Percentiles rank a stretch among this genome's conserved stretches.
These are phyloP conservation scores for Colletotrichum abscissum DNA, from an alignment of 2,329 filamentous ascomycete genomes.

Conservation along the genomic window DNA sequence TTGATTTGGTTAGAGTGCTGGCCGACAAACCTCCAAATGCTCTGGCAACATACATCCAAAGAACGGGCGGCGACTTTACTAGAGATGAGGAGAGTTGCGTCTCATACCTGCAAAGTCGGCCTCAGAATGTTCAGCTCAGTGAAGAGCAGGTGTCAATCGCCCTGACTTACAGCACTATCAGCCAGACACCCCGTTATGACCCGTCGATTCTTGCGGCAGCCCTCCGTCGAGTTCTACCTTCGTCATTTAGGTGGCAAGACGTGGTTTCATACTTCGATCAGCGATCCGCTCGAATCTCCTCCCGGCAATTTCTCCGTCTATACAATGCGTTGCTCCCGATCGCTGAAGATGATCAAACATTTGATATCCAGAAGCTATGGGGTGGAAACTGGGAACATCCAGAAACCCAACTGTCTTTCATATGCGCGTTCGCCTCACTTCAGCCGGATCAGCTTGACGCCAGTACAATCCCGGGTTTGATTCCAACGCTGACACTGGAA, in stretches of 20 bases:
- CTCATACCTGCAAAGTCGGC: constrained; percentile 63
- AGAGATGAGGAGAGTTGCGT: constrained; percentile 76
- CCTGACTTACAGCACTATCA: constrained; percentile 74
- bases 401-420: constrained; percentile 92
- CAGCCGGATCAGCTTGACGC: constrained; percentile 82
- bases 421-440: constrained; percentile 86
- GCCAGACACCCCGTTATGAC: constrained; percentile 65
- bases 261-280: constrained; percentile 86
- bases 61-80: constrained; percentile 79
- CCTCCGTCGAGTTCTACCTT: constrained; percentile 69
- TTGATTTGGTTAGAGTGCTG: constrained; percentile 76
- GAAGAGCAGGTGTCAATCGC: constrained; percentile 87
- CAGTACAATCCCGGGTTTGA: constrained; percentile 83
- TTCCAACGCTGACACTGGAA: constrained; percentile 77
- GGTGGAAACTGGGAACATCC: constrained; percentile 88
- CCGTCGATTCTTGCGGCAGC: constrained; percentile 69
- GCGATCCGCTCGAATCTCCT: constrained; percentile 78
- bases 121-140: constrained; percentile 70
- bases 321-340: constrained; percentile 83
- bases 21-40: constrained; percentile 67
- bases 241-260: constrained; percentile 75
- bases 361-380: constrained; percentile 92
- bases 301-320: constrained; percentile 82
- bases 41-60: constrained; percentile 77
- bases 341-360: constrained; percentile 68